Conservation (phyloP, 1,284 basidiomycete genomes). For the Bondarzewia mesenterica region DNA sequence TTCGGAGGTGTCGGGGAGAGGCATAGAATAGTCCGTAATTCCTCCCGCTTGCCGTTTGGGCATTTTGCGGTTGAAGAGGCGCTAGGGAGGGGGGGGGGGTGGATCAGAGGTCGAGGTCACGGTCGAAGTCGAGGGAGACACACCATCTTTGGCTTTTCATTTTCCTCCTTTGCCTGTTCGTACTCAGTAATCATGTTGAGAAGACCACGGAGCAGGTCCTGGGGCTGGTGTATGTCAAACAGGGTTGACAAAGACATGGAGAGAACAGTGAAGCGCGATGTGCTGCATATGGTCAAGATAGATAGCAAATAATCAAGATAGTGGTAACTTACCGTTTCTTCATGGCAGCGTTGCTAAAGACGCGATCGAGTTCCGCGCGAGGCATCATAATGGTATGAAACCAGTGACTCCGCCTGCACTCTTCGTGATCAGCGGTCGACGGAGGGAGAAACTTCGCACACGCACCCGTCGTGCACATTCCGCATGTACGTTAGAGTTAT, state of each 20-base stretch:
- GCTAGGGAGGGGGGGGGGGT: conserved; percentile 24
- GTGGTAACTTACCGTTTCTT: conserved; percentile 69
- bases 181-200: conserved; percentile 69
- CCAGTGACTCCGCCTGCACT: conserved; percentile 70
- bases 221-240: conserved; percentile 70
- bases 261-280: conserved; percentile 70
- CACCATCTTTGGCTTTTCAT: conserved; percentile 68
- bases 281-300: conserved; percentile 42
- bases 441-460: conserved; percentile 10
- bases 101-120: conserved; percentile 3
- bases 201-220: conserved; percentile 69
- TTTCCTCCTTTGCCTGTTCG: conserved; percentile 73
- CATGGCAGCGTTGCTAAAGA: conserved; percentile 69
- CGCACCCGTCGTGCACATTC: conserved; percentile 77
- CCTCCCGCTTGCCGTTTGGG: conserved; percentile 40
- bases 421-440: neutral
- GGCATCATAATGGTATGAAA: conserved; percentile 82
- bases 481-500: conserved; percentile 78
- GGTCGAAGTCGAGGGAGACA: neutral
- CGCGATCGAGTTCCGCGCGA: conserved; percentile 60
- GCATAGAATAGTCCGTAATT: conserved; percentile 51
- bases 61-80: conserved; percentile 43
- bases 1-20: conserved; percentile 53
- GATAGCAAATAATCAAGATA: no score
- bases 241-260: conserved; percentile 78